phyloP scores from a whole-genome alignment of 139 green algal genomes.

The Haematococcus lacustris region DNA sequence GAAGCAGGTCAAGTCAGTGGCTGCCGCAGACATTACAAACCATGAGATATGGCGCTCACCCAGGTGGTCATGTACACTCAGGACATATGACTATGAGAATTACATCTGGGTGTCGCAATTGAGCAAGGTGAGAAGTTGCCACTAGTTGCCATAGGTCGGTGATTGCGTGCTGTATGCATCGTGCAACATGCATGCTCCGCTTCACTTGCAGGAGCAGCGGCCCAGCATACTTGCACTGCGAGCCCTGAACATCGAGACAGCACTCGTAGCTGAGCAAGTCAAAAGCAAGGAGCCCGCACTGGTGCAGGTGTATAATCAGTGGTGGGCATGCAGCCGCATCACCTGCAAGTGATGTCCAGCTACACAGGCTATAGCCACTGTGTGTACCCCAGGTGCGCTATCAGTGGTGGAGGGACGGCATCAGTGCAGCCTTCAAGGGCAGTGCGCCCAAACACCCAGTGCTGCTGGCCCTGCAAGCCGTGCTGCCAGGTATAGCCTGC shows the following conservation, averaged over 20 bases:
- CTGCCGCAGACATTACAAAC: no score
- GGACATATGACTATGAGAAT: slow-evolving; percentile 59
- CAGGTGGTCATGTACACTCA: no score
- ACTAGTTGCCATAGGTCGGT: slow-evolving; percentile 45
- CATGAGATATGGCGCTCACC: background rate
- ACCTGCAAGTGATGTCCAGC: no score
- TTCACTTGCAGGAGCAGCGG: slow-evolving; percentile 49
- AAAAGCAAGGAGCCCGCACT: slow-evolving; percentile 12
- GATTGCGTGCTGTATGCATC: background rate
- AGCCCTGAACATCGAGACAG: slow-evolving; percentile 70
- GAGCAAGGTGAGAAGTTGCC: slow-evolving; percentile 40
- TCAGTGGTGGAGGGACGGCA: slow-evolving; percentile 77
- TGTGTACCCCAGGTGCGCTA: slow-evolving; percentile 57
- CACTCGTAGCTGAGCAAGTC: slow-evolving; percentile 42
- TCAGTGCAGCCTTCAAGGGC: slow-evolving; percentile 32
- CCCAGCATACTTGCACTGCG: slow-evolving; percentile 57
- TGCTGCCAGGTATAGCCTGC: background rate
- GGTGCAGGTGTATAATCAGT: slow-evolving; percentile 8
- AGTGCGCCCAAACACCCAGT: slow-evolving; percentile 46
- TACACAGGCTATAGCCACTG: no score
- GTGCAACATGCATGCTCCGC: no score
- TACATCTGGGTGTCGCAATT: slow-evolving; percentile 62
- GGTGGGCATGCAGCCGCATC: no score
- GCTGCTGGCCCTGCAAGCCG: slow-evolving; percentile 33
- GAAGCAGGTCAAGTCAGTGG: no score